A percentile compares a stretch with the other conserved stretches of the same genome.
Conservation (phyloP, 768 basidiomycete species). For the Podaxis rugospora region DNA sequence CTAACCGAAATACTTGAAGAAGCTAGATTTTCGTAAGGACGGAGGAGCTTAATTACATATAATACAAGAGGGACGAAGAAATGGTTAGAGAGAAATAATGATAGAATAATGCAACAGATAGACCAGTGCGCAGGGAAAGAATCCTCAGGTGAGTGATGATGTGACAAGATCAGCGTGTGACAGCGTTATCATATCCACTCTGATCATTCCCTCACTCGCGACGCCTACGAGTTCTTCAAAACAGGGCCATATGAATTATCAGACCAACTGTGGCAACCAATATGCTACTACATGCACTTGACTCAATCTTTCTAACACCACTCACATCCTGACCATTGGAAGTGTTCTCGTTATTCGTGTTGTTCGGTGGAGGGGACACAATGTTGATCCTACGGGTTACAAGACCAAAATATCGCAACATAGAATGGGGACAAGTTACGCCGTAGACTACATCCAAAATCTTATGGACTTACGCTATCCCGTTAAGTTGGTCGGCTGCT, state of each 20-base stretch:
- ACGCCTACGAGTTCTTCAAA: too few species aligned
- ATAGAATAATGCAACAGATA: constrained; percentile 13
- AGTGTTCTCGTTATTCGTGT: neutral
- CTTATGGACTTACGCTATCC: constrained; percentile 29
- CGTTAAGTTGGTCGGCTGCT: constrained; percentile 43
- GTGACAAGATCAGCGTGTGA: constrained; percentile 9
- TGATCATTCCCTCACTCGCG: too few species aligned
- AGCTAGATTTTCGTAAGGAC: neutral
- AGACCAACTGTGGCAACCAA: neutral
- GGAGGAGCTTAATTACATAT: neutral
- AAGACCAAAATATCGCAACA: neutral
- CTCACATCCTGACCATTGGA: neutral
- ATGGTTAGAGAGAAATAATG: constrained; percentile 13
- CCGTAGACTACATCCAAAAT: neutral
- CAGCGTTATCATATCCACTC: constrained; percentile 5
- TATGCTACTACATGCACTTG: neutral
- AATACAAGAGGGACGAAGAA: constrained; percentile 6
- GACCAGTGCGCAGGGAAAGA: neutral
- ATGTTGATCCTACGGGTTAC: neutral
- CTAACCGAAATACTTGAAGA: neutral
- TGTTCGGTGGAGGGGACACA: neutral
- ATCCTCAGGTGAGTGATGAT: neutral
- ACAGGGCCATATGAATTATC: neutral
- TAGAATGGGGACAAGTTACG: neutral
- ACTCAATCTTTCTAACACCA: neutral